phyloP scores from a whole-genome alignment of 2,329 filamentous ascomycete genomes.

The Blastomyces emzantsi region DNA sequence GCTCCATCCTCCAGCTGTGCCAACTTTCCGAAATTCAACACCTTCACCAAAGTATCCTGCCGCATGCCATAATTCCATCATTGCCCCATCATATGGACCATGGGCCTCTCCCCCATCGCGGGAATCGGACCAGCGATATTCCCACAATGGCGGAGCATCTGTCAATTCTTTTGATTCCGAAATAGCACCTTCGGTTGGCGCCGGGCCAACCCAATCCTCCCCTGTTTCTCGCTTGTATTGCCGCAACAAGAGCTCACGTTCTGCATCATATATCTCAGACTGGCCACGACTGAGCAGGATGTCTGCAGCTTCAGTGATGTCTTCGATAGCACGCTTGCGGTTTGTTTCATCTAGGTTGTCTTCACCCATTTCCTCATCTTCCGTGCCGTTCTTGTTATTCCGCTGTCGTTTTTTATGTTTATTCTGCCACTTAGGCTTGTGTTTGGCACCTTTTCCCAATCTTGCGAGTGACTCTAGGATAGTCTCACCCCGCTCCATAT shows the following conservation, averaged over 20 bases:
- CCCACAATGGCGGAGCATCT: conserved; percentile 53
- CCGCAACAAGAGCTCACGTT: conserved; percentile 72
- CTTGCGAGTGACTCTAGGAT: conserved; percentile 78
- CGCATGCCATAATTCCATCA: conserved; percentile 85
- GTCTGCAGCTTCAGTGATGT: conserved; percentile 83
- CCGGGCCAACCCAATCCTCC: conserved; percentile 64
- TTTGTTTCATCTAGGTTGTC: conserved; percentile 60
- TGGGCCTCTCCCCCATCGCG: conserved; percentile 69
- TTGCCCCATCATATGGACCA: conserved; percentile 74
- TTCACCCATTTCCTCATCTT: conserved; percentile 62
- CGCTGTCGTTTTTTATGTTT: conserved; percentile 42
- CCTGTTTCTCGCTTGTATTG: conserved; percentile 80
- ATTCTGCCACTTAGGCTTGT: conserved; percentile 52
- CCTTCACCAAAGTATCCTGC: conserved; percentile 82
- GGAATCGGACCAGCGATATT: conserved; percentile 87
- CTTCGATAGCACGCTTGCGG: conserved; percentile 65
- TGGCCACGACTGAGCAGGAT: conserved; percentile 73
- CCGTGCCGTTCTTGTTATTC: conserved; percentile 23
- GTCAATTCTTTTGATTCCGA: conserved; percentile 26
- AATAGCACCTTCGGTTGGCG: conserved; percentile 19
- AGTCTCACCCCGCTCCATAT: conserved; percentile 73
- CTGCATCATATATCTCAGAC: conserved; percentile 83
- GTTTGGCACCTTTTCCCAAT: conserved; percentile 57
- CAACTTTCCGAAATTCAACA: conserved; percentile 63
- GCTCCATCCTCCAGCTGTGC: conserved; percentile 49